Base-by-base conservation (phyloP, 163 green algal species). In the Chlorella variabilis region DNA sequence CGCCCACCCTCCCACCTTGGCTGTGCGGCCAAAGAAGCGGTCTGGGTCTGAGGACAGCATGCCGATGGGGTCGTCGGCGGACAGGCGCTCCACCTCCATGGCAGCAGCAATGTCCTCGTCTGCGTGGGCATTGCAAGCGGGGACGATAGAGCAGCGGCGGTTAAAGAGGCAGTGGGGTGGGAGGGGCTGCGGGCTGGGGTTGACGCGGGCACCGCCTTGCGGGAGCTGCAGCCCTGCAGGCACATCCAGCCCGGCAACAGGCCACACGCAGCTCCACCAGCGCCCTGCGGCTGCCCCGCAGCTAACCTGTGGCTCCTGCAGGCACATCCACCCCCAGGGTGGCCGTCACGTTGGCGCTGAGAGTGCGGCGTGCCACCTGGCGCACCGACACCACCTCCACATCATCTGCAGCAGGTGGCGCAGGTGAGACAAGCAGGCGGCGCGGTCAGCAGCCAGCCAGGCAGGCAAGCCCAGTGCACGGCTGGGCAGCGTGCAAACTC, bases 11-110 rank as follows among this genome's bases (percentile, higher is more conserved):
- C 56, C 49, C 62, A 89, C 86, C 84, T 89, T 84, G 29, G 89
- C 90, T 11, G 89, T 92, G 45, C 89, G 86, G 31, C 85, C 85
- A 71, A 92, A 90, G 78, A 92, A 92, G 21, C 75, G 81, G 85
- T 92, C 89, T 29, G 89, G 87, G 59, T 92, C 79, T 20, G 81
- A 36, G 7, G 78, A 78, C 48, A 92, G 85, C 78, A 92, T 82
- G 31, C 68, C 80, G 29, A 92, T 88, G 36, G 89, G 78, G 23
- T 84, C 81, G 69, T 92, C 89, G 4, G 89, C 89, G 18, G 76
- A 87, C 29, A 92, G 77, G 15, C 78, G 88, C 42, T 85, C 79
- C 20, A 92, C 80, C 31, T 91, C 87, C 49, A 92, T 73, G 1
- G 86, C 87, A 0, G 81, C 75, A 23, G 73, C 51, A 9, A 92